Evolutionary conservation across 2,329 filamentous ascomycete genomes (phyloP), one percentile per base, ranked within the genome.

Genomic region (Clarireedia hainanense): DNA sequence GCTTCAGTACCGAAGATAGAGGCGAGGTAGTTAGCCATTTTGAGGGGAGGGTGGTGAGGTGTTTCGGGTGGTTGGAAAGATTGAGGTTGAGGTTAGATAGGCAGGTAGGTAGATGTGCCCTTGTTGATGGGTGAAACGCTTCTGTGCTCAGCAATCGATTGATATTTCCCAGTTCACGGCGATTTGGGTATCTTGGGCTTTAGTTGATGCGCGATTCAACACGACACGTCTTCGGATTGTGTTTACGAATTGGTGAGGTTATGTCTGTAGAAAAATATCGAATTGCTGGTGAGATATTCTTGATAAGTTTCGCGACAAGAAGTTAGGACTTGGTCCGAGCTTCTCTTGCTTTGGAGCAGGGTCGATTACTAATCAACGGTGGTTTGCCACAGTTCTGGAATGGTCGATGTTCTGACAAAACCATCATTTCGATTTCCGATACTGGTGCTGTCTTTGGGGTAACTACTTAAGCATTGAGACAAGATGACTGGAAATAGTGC

Each of bases 1-100:
- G 97, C 94, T 81, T 99, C 94, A 30, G 94, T 99, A 69, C 94
- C 94, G 80, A 99, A 99, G 77, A 99, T 99, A 71, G 91, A 96
- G 69, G 94, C 94, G 73, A 99, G 88, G 73, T 96, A 97, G 80
- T 96, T 96, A 70, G 91, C 91, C 91, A 96, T 96, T 69, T 27
- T 75, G 36, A 10, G 40, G 24, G 3, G n/a, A 37, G 17, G 24
- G 48, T 34, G 47, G 4, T 37, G 30, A 20, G 20, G 17, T 9
- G 42, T 20, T 46, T 51, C 20, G 45, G 12, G 26, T 30, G 30
- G 7, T 42, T 42, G 39, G 24, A 40, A 36, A 34, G 37, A 15
- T 55, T 24, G n/a, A 23, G 24, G 27, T 55, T n/a, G 37, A 15
- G 23, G 14, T 6, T 36, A 51, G 47, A 17, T 23, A 36, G 43